Percentiles rank a stretch among this genome's conserved stretches.
Conservation (phyloP, 1,139 yeast genomes). For the Kodamaea ohmeri region DNA sequence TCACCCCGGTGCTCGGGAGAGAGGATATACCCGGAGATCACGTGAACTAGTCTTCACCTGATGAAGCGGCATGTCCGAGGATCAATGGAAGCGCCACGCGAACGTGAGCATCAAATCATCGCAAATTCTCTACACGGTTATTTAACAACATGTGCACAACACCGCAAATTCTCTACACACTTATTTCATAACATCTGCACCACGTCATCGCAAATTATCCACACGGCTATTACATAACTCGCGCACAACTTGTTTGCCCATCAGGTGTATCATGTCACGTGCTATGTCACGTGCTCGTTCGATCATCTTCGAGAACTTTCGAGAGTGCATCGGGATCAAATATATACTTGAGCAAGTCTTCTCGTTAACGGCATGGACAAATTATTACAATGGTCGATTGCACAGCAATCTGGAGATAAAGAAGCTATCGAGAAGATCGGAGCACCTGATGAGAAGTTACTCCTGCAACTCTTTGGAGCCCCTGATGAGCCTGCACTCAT, state of each 20-base stretch:
- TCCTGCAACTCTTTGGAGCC: slow-evolving; percentile 77
- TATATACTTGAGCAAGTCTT: not conserved
- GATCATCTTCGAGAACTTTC: slow-evolving; percentile 1
- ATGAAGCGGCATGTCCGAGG: too few relatives aligned
- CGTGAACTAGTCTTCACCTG: not conserved
- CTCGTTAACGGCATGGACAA: slow-evolving; percentile 62
- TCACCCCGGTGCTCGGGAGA: slow-evolving; percentile 2
- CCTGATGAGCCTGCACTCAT: slow-evolving; percentile 85
- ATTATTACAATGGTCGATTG: slow-evolving; percentile 87
- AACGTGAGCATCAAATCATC: too few relatives aligned
- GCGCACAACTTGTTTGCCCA: too few relatives aligned
- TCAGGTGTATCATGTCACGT: too few relatives aligned
- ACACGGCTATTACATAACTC: too few relatives aligned
- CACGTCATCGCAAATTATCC: too few relatives aligned
- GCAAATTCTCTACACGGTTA: too few relatives aligned
- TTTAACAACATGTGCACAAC: too few relatives aligned
- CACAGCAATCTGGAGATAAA: slow-evolving; percentile 67
- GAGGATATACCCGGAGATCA: slow-evolving; percentile 3
- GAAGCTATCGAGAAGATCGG: slow-evolving; percentile 61
- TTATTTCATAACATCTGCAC: too few relatives aligned
- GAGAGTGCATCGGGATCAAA: not conserved
- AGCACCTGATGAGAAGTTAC: slow-evolving; percentile 70
- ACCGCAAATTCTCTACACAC: too few relatives aligned
- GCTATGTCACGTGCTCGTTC: slow-evolving; percentile 2
- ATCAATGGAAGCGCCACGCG: too few relatives aligned